phyloP scores from a whole-genome alignment of 179 eudicot genomes.

The Gypsophila paniculata region DNA sequence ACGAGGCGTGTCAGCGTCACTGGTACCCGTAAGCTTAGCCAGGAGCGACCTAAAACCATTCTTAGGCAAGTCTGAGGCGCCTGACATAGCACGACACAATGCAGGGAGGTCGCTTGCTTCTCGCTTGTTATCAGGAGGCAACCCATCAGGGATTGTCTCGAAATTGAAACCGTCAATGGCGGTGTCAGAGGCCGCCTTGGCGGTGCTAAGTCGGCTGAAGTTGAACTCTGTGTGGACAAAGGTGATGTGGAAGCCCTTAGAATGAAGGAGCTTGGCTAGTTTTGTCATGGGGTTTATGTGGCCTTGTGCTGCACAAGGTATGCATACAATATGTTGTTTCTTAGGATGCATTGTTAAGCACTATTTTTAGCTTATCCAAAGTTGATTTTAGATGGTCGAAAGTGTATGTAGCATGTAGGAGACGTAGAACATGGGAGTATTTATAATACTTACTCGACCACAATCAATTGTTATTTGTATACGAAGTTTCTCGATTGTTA shows the following conservation, averaged over 20 bases:
- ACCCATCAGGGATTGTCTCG: conserved; percentile 35
- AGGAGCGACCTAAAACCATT: conserved; percentile 10
- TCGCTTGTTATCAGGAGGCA: conserved; percentile 23
- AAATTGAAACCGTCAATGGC: conserved; percentile 18
- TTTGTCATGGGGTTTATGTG: conserved; percentile 24
- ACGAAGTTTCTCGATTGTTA: too few species aligned
- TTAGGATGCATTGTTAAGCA: conserved; percentile 3
- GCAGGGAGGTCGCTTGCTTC: conserved; percentile 7
- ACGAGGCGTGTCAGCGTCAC: conserved; percentile 1
- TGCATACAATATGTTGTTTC: conserved; percentile 19
- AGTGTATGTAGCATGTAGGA: too few species aligned
- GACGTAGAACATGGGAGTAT: too few species aligned
- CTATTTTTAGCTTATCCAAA: not conserved
- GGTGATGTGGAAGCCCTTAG: conserved; percentile 18
- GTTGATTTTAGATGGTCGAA: too few species aligned
- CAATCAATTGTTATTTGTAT: too few species aligned
- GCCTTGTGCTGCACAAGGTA: conserved; percentile 19
- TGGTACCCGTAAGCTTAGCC: conserved; percentile 5
- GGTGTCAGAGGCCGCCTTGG: not conserved
- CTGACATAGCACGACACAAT: conserved; percentile 9
- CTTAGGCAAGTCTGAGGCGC: not conserved
- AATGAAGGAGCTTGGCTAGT: conserved; percentile 23
- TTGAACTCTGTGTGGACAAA: conserved; percentile 16
- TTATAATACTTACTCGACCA: too few species aligned
- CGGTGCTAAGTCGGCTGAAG: not conserved